Evolutionary conservation across 331 rosid genomes (phyloP).

Genomic region (Quercus lobata): DNA sequence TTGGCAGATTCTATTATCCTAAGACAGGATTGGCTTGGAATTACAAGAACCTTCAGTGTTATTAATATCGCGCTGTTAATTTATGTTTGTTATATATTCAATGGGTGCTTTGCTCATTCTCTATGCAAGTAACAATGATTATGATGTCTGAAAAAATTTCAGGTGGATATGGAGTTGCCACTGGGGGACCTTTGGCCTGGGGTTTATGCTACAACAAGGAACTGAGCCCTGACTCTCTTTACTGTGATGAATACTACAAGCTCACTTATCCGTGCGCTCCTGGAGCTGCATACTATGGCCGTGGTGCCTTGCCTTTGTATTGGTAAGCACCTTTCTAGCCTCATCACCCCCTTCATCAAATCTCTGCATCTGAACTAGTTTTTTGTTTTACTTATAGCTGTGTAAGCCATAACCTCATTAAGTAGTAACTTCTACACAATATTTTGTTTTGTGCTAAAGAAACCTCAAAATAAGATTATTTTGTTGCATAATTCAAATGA

Average conservation of each 20-base stretch:
- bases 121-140: background rate
- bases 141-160: slow-evolving; percentile 4
- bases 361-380: no score
- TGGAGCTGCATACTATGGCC: slow-evolving; percentile 55
- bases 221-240: slow-evolving; percentile 38
- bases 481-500: no score
- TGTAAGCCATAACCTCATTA: no score
- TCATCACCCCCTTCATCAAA: no score
- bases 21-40: background rate
- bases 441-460: background rate
- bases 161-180: slow-evolving; percentile 65
- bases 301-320: slow-evolving; percentile 56
- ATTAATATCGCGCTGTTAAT: background rate
- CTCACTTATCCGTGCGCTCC: slow-evolving; percentile 50
- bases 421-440: no score
- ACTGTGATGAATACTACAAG: slow-evolving; percentile 48
- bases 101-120: background rate
- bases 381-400: no score
- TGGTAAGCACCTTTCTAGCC: slow-evolving; percentile 25
- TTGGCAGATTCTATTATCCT: background rate
- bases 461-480: background rate
- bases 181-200: slow-evolving; percentile 62
- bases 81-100: no score
- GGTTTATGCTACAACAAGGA: slow-evolving; percentile 61
- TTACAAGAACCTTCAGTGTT: background rate